Percentiles rank a stretch among this genome's conserved stretches.
Conservation (phyloP, 495 filamentous ascomycete species). For the Xylona heveae region DNA sequence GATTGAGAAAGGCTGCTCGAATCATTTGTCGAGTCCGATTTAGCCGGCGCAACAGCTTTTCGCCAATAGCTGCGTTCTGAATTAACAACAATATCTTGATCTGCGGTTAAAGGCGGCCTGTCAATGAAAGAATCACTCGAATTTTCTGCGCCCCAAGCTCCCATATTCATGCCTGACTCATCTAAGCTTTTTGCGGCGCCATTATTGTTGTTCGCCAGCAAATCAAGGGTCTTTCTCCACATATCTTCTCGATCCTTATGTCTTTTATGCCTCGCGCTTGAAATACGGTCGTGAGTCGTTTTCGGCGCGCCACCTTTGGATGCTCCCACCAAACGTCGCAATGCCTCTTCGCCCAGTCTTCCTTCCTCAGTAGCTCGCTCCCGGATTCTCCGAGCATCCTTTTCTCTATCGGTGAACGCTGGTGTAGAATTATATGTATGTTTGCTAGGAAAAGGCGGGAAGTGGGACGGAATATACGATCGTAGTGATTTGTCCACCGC, state of each 20-base stretch:
- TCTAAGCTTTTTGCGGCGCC: no score
- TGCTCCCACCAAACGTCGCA: slow-evolving; percentile 38
- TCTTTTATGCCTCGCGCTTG: no score
- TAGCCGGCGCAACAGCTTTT: no score
- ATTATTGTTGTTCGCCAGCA: no score
- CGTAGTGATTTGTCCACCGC: slow-evolving; percentile 24
- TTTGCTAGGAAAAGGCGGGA: slow-evolving; percentile 48
- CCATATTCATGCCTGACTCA: not conserved
- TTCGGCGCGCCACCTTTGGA: slow-evolving; percentile 16
- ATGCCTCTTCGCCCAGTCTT: slow-evolving; percentile 47
- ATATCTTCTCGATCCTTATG: no score
- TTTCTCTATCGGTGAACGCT: slow-evolving; percentile 41
- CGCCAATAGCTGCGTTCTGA: no score
- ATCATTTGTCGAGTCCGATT: no score
- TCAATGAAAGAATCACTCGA: no score
- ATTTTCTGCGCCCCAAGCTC: not conserved
- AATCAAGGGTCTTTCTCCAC: no score
- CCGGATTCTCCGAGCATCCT: slow-evolving; percentile 46
- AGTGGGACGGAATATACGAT: slow-evolving; percentile 39
- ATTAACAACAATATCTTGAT: no score
- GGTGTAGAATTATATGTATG: slow-evolving; percentile 54
- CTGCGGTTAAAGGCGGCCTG: no score
- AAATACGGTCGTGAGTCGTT: slow-evolving; percentile 11
- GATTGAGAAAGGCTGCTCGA: no score
- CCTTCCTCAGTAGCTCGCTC: slow-evolving; percentile 56